These are phyloP conservation scores for Capsicum baccatum DNA, from an alignment of 257 asterid species.

Conservation along the genomic window DNA sequence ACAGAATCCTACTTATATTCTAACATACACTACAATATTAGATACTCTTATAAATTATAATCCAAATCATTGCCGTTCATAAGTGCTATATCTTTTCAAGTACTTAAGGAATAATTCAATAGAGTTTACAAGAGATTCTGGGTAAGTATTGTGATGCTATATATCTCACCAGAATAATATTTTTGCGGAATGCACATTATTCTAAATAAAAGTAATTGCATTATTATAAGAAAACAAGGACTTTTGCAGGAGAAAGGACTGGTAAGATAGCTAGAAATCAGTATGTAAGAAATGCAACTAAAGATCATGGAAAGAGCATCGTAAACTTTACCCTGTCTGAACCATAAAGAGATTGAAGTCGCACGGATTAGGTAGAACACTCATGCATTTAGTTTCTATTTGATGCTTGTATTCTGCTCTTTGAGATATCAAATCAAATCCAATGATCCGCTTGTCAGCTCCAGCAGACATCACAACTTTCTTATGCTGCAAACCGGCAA, in stretches of 20 bases:
- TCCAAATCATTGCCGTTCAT: neutral
- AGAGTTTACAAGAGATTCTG: neutral
- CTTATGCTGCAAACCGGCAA: slow-evolving; percentile 88
- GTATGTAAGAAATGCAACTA: slow-evolving; percentile 23
- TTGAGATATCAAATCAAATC: slow-evolving; percentile 60
- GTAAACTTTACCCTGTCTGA: slow-evolving; percentile 77
- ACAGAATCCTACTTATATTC: too few relatives aligned
- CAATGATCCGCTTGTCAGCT: slow-evolving; percentile 77
- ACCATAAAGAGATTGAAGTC: slow-evolving; percentile 98
- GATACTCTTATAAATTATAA: neutral
- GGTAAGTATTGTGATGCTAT: neutral
- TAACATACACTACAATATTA: neutral
- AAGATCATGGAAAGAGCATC: slow-evolving; percentile 22
- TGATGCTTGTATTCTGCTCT: slow-evolving; percentile 74
- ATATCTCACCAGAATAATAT: neutral
- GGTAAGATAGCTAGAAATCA: neutral
- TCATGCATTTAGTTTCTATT: slow-evolving; percentile 90
- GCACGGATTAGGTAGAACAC: slow-evolving; percentile 85
- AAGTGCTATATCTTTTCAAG: neutral
- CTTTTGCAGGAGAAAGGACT: slow-evolving; percentile 16
- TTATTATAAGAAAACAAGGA: neutral
- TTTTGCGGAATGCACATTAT: neutral
- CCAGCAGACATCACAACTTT: slow-evolving; percentile 82
- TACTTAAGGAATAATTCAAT: neutral
- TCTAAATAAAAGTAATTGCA: neutral